A percentile compares a stretch with the other conserved stretches of the same genome.
Conservation (phyloP, 352 stramenopile species). For the Phytophthora boehmeriae region DNA sequence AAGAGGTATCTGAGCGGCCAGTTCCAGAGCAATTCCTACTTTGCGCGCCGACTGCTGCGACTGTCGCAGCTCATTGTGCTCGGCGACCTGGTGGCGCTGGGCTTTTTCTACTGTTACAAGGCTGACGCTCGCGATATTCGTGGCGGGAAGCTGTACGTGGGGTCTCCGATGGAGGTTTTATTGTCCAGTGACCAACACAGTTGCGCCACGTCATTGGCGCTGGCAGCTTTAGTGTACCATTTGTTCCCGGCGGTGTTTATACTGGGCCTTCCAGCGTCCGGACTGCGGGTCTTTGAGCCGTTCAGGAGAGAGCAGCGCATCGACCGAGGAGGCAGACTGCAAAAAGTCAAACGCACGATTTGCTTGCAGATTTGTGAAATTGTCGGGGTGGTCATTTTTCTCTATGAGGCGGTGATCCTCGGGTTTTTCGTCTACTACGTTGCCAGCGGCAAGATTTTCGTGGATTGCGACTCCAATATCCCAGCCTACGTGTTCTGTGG, state of each 20-base stretch:
- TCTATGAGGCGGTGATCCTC: slow-evolving; percentile 55
- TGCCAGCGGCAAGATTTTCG: slow-evolving; percentile 59
- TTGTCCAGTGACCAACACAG: slow-evolving; percentile 45
- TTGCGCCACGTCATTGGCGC: slow-evolving; percentile 56
- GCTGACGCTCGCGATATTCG: slow-evolving; percentile 28
- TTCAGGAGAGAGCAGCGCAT: slow-evolving; percentile 76
- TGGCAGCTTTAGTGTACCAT: slow-evolving; percentile 74
- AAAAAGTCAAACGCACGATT: slow-evolving; percentile 83
- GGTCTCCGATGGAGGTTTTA: slow-evolving; percentile 43
- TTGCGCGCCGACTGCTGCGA: slow-evolving; percentile 63
- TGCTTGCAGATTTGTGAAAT: slow-evolving; percentile 82
- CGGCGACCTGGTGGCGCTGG: slow-evolving; percentile 58
- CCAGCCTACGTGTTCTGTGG: slow-evolving; percentile 54
- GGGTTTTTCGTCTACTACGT: slow-evolving; percentile 64
- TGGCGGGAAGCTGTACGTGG: slow-evolving; percentile 50
- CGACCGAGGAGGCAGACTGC: slow-evolving; percentile 54
- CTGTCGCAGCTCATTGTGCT: slow-evolving; percentile 66
- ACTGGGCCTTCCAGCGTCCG: slow-evolving; percentile 67
- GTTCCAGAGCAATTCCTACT: slow-evolving; percentile 86
- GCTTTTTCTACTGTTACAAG: slow-evolving; percentile 67
- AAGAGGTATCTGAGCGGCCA: slow-evolving; percentile 52
- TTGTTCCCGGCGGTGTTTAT: slow-evolving; percentile 67
- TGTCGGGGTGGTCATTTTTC: slow-evolving; percentile 58
- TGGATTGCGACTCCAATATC: slow-evolving; percentile 48
- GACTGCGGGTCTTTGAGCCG: slow-evolving; percentile 67